A percentile compares a stretch with the other conserved stretches of the same genome.
phyloP scores from a whole-genome alignment of 2,329 filamentous ascomycete genomes.

The Chalaropsis ovoidea region DNA sequence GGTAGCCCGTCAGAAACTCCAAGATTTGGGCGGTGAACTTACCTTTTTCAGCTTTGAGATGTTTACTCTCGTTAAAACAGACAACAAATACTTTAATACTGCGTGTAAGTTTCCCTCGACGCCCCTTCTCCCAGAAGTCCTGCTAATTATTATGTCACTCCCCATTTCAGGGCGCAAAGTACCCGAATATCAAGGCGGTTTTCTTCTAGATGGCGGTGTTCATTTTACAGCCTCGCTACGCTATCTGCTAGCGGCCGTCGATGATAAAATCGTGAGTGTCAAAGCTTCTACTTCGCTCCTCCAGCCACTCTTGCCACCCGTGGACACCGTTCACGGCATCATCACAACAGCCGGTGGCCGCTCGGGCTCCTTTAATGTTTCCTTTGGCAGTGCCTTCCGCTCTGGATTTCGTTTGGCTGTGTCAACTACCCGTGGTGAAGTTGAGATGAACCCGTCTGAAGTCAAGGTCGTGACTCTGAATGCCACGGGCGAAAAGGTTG shows the following conservation, averaged over 20 bases:
- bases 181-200: slow-evolving; percentile 64
- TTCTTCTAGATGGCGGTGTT: slow-evolving; percentile 65
- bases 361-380: slow-evolving; percentile 48
- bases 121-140: background rate
- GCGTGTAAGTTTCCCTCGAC: slow-evolving; percentile 31
- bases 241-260: slow-evolving; percentile 42
- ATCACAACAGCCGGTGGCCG: slow-evolving; percentile 45
- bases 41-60: slow-evolving; percentile 36
- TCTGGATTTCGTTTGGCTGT: slow-evolving; percentile 45
- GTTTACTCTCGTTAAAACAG: slow-evolving; percentile 36
- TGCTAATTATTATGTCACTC: slow-evolving; percentile 20
- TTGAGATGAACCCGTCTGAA: slow-evolving; percentile 40
- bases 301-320: slow-evolving; percentile 49
- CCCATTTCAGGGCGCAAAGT: slow-evolving; percentile 47
- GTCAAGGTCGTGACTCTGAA: slow-evolving; percentile 35
- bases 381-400: slow-evolving; percentile 45
- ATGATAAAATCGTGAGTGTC: slow-evolving; percentile 38
- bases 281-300: slow-evolving; percentile 47
- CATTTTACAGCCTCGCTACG: slow-evolving; percentile 58
- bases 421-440: slow-evolving; percentile 47
- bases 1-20: slow-evolving; percentile 34
- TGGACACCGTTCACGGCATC: slow-evolving; percentile 56
- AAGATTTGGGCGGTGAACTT: slow-evolving; percentile 26
- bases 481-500: slow-evolving; percentile 31
- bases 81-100: slow-evolving; percentile 43